Percentiles rank a stretch among this genome's conserved stretches.
Evolutionary conservation across 768 basidiomycete genomes (phyloP).

Genomic region (Psilocybe tampanensis): DNA sequence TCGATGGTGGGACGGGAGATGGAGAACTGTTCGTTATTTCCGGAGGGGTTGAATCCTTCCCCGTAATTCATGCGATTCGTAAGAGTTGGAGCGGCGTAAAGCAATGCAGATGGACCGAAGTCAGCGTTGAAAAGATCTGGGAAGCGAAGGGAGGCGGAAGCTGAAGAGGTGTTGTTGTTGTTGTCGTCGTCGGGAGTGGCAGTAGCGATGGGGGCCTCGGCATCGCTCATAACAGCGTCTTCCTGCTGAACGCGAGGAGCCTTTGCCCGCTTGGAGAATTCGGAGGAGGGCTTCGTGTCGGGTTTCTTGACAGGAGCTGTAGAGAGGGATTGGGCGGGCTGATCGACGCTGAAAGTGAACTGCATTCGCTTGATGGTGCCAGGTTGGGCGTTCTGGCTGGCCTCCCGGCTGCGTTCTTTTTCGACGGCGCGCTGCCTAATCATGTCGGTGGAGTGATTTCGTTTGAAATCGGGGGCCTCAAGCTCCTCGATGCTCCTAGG

Average conservation of each 20-base stretch:
- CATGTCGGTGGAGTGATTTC: slow-evolving; percentile 77
- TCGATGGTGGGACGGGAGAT: slow-evolving; percentile 83
- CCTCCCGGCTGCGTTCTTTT: slow-evolving; percentile 79
- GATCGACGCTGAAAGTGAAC: slow-evolving; percentile 86
- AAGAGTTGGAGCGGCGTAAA: slow-evolving; percentile 68
- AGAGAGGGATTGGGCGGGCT: slow-evolving; percentile 47
- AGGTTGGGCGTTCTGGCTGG: slow-evolving; percentile 59
- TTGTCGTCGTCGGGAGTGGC: slow-evolving; percentile 24
- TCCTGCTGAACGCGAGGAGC: slow-evolving; percentile 32
- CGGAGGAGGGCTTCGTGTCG: slow-evolving; percentile 64
- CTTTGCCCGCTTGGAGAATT: slow-evolving; percentile 54
- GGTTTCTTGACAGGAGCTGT: slow-evolving; percentile 61
- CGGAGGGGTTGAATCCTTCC: slow-evolving; percentile 60
- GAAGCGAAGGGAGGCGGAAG: slow-evolving; percentile 52
- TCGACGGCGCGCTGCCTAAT: slow-evolving; percentile 81
- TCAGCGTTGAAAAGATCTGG: slow-evolving; percentile 73
- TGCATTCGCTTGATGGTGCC: slow-evolving; percentile 88
- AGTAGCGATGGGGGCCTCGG: slow-evolving; percentile 25
- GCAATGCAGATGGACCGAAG: slow-evolving; percentile 78
- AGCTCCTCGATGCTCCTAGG: slow-evolving; percentile 82
- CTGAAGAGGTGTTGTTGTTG: slow-evolving; percentile 17
- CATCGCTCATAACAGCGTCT: slow-evolving; percentile 26
- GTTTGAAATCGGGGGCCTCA: slow-evolving; percentile 80
- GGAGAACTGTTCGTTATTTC: slow-evolving; percentile 53
- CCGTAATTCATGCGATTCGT: slow-evolving; percentile 76